These are phyloP conservation scores for Umbelopsis sp. DNA, from an alignment of 192 early-diverging fungal species.

Conservation along the genomic window DNA sequence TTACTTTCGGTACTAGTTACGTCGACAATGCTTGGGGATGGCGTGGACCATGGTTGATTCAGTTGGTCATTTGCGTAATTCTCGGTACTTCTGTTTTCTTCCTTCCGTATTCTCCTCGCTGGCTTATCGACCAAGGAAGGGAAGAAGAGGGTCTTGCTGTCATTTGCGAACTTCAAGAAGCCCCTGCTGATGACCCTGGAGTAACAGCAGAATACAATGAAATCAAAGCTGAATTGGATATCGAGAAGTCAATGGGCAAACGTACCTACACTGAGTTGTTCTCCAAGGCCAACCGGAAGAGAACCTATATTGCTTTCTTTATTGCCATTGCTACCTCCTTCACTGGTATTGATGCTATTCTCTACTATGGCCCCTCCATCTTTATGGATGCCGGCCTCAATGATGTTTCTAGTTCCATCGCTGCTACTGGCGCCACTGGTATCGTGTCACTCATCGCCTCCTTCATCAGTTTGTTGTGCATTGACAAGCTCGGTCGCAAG, in stretches of 20 bases:
- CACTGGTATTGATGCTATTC: slow-evolving; percentile 78
- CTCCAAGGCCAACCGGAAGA: slow-evolving; percentile 54
- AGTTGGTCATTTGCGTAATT: slow-evolving; percentile 65
- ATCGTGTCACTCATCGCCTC: slow-evolving; percentile 75
- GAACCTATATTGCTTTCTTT: slow-evolving; percentile 63
- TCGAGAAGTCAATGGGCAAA: slow-evolving; percentile 61
- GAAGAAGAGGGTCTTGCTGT: slow-evolving; percentile 67
- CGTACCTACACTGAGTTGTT: slow-evolving; percentile 66
- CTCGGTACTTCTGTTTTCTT: slow-evolving; percentile 62
- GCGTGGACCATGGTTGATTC: slow-evolving; percentile 72
- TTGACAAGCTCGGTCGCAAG: slow-evolving; percentile 81
- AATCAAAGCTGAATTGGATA: slow-evolving; percentile 63
- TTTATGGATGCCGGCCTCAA: slow-evolving; percentile 39
- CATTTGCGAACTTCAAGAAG: slow-evolving; percentile 61
- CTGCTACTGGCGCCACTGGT: slow-evolving; percentile 34
- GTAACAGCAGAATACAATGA: slow-evolving; percentile 68
- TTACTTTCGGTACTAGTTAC: slow-evolving; percentile 47
- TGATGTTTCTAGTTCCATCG: slow-evolving; percentile 27
- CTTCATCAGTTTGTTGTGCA: slow-evolving; percentile 70
- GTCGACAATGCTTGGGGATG: slow-evolving; percentile 51
- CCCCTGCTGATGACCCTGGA: slow-evolving; percentile 25
- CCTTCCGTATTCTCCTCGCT: slow-evolving; percentile 83
- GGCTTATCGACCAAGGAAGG: slow-evolving; percentile 71
- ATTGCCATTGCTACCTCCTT: slow-evolving; percentile 77
- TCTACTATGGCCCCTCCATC: slow-evolving; percentile 58